phyloP scores from a whole-genome alignment of 345 rosid species.

The Camelina laxa region DNA sequence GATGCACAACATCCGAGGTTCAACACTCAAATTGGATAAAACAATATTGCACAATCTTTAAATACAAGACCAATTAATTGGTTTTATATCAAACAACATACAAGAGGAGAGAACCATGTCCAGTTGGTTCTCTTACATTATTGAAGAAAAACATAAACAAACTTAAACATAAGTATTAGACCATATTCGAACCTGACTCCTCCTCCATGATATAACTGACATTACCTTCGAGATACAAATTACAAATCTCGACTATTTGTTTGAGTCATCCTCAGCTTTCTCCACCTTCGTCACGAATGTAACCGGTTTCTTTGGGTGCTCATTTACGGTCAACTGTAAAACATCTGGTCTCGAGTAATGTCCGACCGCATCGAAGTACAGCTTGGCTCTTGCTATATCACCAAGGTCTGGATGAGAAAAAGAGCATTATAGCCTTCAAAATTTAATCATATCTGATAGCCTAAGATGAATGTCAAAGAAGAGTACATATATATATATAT shows the following conservation, averaged over 20 bases:
- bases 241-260: neutral
- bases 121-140: neutral
- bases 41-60: neutral
- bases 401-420: conserved; percentile 58
- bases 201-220: neutral
- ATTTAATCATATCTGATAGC: neutral
- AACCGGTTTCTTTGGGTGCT: conserved; percentile 65
- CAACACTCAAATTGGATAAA: neutral
- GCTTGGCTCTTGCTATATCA: conserved; percentile 83
- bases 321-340: conserved; percentile 72
- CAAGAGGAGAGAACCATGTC: neutral
- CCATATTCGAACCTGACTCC: neutral
- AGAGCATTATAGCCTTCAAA: neutral
- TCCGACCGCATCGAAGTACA: conserved; percentile 89
- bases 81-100: neutral
- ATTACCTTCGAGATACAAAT: neutral
- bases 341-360: conserved; percentile 91
- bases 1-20: neutral
- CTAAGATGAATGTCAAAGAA: neutral
- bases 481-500: neutral
- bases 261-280: conserved; percentile 31
- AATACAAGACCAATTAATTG: neutral
- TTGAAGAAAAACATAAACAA: neutral
- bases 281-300: conserved; percentile 54
- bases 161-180: neutral